Percentiles rank a stretch among this genome's conserved stretches.
Conservation (phyloP, 2,329 filamentous ascomycete genomes). For the Zymoseptoria ardabiliae region DNA sequence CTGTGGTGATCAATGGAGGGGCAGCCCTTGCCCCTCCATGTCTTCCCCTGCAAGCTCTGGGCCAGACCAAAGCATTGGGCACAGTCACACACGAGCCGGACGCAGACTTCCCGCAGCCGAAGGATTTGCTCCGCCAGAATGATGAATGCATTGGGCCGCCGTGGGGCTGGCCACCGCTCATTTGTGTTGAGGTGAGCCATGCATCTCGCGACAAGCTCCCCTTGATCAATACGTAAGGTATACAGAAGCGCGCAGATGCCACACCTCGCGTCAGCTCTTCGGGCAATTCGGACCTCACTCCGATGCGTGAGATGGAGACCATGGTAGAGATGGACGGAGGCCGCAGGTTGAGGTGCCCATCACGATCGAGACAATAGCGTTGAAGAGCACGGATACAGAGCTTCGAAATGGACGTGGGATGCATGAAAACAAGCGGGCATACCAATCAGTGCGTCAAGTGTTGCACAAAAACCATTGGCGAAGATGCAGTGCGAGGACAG, state of each 20-base stretch:
- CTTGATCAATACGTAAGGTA: no score
- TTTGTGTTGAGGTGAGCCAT: neutral
- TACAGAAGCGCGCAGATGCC: no score
- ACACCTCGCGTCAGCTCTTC: neutral
- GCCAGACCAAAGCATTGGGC: neutral
- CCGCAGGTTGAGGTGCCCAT: neutral
- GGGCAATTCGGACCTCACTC: neutral
- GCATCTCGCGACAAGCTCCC: neutral
- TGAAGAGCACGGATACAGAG: neutral
- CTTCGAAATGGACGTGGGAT: no score
- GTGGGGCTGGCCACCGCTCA: neutral
- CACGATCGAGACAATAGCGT: neutral
- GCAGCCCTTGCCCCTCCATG: neutral
- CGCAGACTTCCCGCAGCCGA: conserved; percentile 11
- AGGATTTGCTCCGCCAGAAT: neutral
- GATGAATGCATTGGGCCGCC: neutral
- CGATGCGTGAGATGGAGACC: neutral
- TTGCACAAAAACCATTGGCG: neutral
- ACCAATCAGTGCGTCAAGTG: neutral
- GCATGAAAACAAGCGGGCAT: neutral
- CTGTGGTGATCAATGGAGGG: neutral
- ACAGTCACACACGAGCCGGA: conserved; percentile 10
- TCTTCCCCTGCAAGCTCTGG: neutral
- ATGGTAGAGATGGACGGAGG: neutral
- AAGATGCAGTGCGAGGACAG: neutral